A percentile compares a stretch with the other conserved stretches of the same genome.
These are phyloP conservation scores for Phytophthora boehmeriae DNA, from an alignment of 352 stramenopile genomes.

Conservation along the genomic window DNA sequence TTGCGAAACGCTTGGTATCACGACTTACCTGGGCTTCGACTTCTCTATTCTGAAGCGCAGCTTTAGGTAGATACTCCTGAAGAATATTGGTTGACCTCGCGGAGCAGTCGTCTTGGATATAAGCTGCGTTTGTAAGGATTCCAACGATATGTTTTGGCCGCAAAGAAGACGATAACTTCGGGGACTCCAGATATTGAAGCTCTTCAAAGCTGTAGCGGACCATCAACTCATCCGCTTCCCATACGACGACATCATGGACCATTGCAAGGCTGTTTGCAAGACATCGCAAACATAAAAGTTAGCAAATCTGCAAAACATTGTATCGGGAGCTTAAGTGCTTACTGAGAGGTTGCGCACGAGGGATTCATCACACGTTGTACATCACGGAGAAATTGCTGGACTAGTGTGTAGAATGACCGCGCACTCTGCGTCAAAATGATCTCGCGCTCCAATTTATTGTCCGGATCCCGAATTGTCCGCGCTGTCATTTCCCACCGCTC, in stretches of 20 bases:
- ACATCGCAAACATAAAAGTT: slow-evolving; percentile 6
- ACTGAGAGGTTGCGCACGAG: slow-evolving; percentile 81
- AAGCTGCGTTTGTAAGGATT: slow-evolving; percentile 73
- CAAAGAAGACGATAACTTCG: slow-evolving; percentile 67
- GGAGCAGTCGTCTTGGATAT: slow-evolving; percentile 68
- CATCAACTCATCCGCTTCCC: slow-evolving; percentile 65
- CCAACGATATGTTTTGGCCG: slow-evolving; percentile 70
- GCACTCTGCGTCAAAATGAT: slow-evolving; percentile 86
- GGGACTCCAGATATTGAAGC: slow-evolving; percentile 62
- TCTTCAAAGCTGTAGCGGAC: slow-evolving; percentile 65
- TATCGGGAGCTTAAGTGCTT: slow-evolving; percentile 13
- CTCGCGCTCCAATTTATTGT: slow-evolving; percentile 69
- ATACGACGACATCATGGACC: slow-evolving; percentile 64
- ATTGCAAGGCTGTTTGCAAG: slow-evolving; percentile 48
- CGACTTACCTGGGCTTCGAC: slow-evolving; percentile 44
- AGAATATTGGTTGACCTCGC: slow-evolving; percentile 57
- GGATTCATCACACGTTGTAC: slow-evolving; percentile 79
- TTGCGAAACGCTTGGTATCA: not conserved
- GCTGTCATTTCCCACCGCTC: slow-evolving; percentile 83
- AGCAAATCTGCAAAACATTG: not conserved
- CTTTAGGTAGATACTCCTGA: slow-evolving; percentile 57
- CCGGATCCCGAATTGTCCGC: slow-evolving; percentile 71
- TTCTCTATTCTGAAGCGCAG: slow-evolving; percentile 49
- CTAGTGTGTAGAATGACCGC: slow-evolving; percentile 75
- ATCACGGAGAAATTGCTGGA: slow-evolving; percentile 85